Evolutionary conservation across 352 stramenopile genomes (phyloP), one percentile per base, ranked within the genome.

Genomic region (Pythium dissimile): DNA sequence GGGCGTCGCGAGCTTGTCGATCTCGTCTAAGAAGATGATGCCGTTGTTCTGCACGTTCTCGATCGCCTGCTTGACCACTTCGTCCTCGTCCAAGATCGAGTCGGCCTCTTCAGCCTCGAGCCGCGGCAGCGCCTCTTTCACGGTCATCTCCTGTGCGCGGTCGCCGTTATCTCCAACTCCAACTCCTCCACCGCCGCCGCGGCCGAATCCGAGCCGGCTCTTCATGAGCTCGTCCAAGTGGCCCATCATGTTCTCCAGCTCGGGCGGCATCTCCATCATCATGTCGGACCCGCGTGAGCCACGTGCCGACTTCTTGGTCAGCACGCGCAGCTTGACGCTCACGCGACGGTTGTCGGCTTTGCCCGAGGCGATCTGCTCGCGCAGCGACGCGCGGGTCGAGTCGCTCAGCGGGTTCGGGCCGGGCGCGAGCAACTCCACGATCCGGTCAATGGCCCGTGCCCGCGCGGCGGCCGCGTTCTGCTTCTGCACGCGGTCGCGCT

Each of bases 1-100:
- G 23, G 83, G 72, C 38, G 79, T 93, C 37, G 96, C 97, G 44
- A 99, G 96, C 75, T 99, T 99, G 75, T 99, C 97, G 49, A 99
- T 98, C 71, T 99, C 97, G 77, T 99, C 97, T 54, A 99, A 96
- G 66, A 99, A 99, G 23, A 99, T 96, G 71, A 99, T 99, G 23
- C 97, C 97, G 59, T 95, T 97, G 73, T 99, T 88, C 74, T 99
- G 95, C 41, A 98, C 97, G 53, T 86, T 88, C 54, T 91, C 79
- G 39, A 93, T 63, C 5, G 83, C 83, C 5, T 64, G 72, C 62
- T 88, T 83, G 31, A 93, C 69, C 23, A 93, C 76, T 28, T 89
- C 77, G 26, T 89, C 79, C 15, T 93, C 83, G 49, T 89, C 76
- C 35, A 91, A 73, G 53, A 90, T 88, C 0, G 72, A 66, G 27